Evolutionary conservation across 2,329 filamentous ascomycete genomes (phyloP).

Genomic region (Pseudonectria buxi): DNA sequence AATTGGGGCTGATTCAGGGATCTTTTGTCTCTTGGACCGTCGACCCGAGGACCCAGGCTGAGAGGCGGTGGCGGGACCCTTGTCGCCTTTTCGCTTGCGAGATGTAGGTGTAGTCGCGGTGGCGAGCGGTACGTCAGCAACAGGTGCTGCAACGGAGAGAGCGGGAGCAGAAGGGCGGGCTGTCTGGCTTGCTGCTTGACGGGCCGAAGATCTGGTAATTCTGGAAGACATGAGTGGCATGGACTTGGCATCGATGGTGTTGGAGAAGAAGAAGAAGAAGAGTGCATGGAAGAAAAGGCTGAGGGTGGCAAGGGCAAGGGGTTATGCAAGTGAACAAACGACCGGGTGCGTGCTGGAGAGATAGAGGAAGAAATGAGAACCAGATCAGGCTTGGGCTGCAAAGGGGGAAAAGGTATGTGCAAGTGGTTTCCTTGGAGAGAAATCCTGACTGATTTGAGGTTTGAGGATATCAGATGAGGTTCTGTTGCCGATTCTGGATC

Average conservation of each 20-base stretch:
- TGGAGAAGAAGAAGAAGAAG: conserved; percentile 10
- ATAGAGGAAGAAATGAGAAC: too few species aligned
- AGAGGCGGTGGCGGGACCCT: conserved; percentile 31
- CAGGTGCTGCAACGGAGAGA: conserved; percentile 32
- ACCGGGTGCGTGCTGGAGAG: neutral
- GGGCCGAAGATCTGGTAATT: conserved; percentile 91
- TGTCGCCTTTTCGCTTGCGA: conserved; percentile 72
- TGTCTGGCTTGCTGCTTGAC: conserved; percentile 67
- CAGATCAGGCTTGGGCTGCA: too few species aligned
- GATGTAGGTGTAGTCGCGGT: conserved; percentile 38
- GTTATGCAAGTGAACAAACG: conserved; percentile 11
- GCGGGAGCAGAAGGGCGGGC: conserved; percentile 39
- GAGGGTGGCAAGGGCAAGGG: conserved; percentile 10
- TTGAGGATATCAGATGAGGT: too few species aligned
- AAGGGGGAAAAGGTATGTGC: too few species aligned
- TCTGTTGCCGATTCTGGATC: too few species aligned
- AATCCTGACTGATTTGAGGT: too few species aligned
- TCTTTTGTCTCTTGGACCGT: conserved; percentile 66
- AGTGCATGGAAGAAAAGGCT: conserved; percentile 12
- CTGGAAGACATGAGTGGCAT: conserved; percentile 84
- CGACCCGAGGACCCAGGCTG: conserved; percentile 38
- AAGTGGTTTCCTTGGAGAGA: too few species aligned
- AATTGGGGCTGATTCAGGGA: conserved; percentile 41
- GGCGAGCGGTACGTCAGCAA: conserved; percentile 34
- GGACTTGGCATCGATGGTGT: conserved; percentile 23